Evolutionary conservation across 2,329 filamentous ascomycete genomes (phyloP).

Genomic region (Cladosporium sp.): DNA sequence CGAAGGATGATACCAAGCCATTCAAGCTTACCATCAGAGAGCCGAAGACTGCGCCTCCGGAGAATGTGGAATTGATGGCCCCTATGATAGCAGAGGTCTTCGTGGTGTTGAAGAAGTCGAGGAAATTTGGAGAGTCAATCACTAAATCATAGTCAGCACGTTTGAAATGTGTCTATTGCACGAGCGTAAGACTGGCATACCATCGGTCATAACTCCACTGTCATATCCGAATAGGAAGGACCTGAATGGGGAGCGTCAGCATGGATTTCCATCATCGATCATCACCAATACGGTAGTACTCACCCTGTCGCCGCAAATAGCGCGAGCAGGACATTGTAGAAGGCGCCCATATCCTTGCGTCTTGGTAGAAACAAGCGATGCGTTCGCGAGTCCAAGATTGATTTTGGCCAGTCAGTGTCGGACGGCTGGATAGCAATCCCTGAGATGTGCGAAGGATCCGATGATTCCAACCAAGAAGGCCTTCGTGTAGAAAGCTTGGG

Average conservation of each 20-base stretch:
- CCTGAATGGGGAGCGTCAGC: constrained; percentile 16
- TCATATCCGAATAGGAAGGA: constrained; percentile 48
- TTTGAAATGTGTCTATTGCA: neutral
- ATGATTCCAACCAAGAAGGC: too few species aligned
- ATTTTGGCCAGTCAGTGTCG: neutral
- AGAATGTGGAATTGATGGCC: constrained; percentile 39
- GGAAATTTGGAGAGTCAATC: constrained; percentile 54
- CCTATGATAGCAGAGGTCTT: constrained; percentile 37
- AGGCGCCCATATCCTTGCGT: constrained; percentile 6
- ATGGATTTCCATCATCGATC: too few species aligned
- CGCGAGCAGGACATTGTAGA: constrained; percentile 27
- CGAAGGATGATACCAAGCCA: constrained; percentile 14
- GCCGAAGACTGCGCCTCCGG: constrained; percentile 28
- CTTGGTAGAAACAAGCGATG: neutral
- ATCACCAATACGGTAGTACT: neutral
- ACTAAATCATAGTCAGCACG: constrained; percentile 23
- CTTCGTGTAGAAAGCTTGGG: too few species aligned
- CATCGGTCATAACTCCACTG: constrained; percentile 44
- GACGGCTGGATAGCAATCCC: neutral
- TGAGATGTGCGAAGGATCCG: too few species aligned
- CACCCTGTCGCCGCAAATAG: constrained; percentile 28
- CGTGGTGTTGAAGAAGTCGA: constrained; percentile 49
- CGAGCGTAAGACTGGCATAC: neutral
- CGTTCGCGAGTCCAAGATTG: neutral
- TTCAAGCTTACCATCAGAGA: constrained; percentile 40